Percentiles rank a stretch among this genome's conserved stretches.
These are phyloP conservation scores for Acacia confusa DNA, from an alignment of 306 rosid genomes.

Conservation along the genomic window DNA sequence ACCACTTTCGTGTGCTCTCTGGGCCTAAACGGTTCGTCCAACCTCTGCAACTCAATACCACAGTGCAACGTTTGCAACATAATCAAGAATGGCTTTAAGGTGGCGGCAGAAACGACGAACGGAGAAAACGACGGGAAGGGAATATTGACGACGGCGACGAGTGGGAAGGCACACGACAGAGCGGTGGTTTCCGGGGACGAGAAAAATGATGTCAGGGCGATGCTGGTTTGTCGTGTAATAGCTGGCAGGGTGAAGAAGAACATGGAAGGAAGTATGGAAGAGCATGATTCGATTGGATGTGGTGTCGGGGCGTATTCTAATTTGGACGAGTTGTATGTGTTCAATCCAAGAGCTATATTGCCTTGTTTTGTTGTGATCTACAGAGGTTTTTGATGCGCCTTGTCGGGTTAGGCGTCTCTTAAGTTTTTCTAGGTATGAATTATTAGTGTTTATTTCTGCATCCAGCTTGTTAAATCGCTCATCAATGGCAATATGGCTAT, in stretches of 20 bases:
- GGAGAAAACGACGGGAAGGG: constrained; percentile 45
- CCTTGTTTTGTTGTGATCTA: constrained; percentile 98
- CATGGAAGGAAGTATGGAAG: constrained; percentile 64
- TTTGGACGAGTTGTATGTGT: constrained; percentile 87
- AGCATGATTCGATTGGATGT: constrained; percentile 77
- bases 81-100: constrained; percentile 70
- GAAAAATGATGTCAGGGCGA: constrained; percentile 60
- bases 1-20: constrained; percentile 75
- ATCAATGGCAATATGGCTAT: background rate
- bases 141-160: constrained; percentile 83
- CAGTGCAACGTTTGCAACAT: constrained; percentile 74
- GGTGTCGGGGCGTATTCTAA: constrained; percentile 80
- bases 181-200: constrained; percentile 37
- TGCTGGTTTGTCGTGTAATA: constrained; percentile 97
- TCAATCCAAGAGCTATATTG: constrained; percentile 77
- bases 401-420: constrained; percentile 1
- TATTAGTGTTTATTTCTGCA: constrained; percentile 2
- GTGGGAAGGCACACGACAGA: constrained; percentile 88
- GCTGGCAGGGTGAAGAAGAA: constrained; percentile 97
- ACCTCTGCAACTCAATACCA: constrained; percentile 74
- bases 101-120: constrained; percentile 27
- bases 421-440: constrained; percentile 5
- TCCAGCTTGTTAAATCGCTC: constrained; percentile 14
- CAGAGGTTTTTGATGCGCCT: constrained; percentile 51
- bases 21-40: constrained; percentile 84